These are phyloP conservation scores for Zizania latifolia DNA, from an alignment of 176 grass and related monocot genomes.

Conservation along the genomic window DNA sequence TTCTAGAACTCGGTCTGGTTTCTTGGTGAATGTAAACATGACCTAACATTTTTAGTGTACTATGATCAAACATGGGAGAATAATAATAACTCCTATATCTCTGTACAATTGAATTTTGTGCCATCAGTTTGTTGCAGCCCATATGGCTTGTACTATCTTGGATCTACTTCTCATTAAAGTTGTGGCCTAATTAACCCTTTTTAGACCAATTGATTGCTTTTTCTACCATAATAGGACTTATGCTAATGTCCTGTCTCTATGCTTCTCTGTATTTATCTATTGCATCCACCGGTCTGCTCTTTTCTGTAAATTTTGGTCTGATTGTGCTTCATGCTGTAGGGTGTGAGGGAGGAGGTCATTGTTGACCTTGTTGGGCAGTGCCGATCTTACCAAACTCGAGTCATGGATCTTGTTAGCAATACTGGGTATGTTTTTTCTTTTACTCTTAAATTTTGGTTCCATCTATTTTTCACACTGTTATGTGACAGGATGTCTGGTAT, in stretches of 20 bases:
- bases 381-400: constrained; percentile 62
- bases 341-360: constrained; percentile 76
- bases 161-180: background rate
- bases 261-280: background rate
- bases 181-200: background rate
- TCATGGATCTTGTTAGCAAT: constrained; percentile 77
- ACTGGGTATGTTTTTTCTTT: constrained; percentile 50
- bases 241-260: background rate
- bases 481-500: constrained; percentile 4
- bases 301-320: background rate
- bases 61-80: background rate
- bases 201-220: background rate
- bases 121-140: background rate
- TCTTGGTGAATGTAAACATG: background rate
- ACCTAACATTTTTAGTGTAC: background rate
- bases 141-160: background rate
- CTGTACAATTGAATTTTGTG: background rate
- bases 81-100: background rate
- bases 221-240: background rate
- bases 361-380: constrained; percentile 90
- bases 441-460: background rate
- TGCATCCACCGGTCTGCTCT: background rate
- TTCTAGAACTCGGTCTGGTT: background rate
- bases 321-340: constrained; percentile 48
- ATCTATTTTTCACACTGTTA: background rate